Conservation (phyloP, 1,139 yeast genomes). For the Suhomyces kunorum region DNA sequence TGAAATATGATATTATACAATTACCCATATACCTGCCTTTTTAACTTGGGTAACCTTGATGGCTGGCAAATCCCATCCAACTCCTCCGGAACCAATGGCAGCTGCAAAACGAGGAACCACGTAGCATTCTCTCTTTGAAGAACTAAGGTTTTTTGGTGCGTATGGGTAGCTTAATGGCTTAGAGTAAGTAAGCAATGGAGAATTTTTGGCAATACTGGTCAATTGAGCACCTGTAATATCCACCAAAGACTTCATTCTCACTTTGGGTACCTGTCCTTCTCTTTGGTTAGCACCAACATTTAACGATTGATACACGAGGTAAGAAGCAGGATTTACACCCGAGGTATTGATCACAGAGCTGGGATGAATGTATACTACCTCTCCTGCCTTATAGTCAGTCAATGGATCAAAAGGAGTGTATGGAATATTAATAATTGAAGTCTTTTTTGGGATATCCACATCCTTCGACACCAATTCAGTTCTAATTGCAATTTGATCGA, state of each 20-base stretch:
- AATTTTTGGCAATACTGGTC: conserved; percentile 71
- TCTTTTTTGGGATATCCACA: conserved; percentile 55
- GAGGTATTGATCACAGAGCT: conserved; percentile 55
- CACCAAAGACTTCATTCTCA: conserved; percentile 75
- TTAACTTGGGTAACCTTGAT: conserved; percentile 73
- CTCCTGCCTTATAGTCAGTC: conserved; percentile 7
- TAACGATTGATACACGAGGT: conserved; percentile 67
- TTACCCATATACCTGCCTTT: conserved; percentile 61
- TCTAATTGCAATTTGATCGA: conserved; percentile 86
- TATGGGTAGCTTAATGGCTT: conserved; percentile 91
- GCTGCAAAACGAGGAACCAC: conserved; percentile 93
- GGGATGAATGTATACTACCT: conserved; percentile 71
- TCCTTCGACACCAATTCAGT: conserved; percentile 76
- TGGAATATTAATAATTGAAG: conserved; percentile 66
- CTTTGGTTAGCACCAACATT: conserved; percentile 47
- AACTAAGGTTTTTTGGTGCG: conserved; percentile 67
- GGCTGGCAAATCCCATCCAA: conserved; percentile 93
- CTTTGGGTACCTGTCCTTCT: conserved; percentile 38
- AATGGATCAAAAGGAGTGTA: conserved; percentile 68
- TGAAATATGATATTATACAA: conserved; percentile 16
- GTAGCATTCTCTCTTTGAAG: conserved; percentile 78
- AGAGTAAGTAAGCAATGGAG: conserved; percentile 77
- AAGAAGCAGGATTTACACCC: conserved; percentile 74
- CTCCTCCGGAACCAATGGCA: conserved; percentile 75
- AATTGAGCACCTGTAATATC: conserved; percentile 76